A percentile compares a stretch with the other conserved stretches of the same genome.
phyloP scores from a whole-genome alignment of 768 basidiomycete genomes.

The Hortiboletus flavorubellus region DNA sequence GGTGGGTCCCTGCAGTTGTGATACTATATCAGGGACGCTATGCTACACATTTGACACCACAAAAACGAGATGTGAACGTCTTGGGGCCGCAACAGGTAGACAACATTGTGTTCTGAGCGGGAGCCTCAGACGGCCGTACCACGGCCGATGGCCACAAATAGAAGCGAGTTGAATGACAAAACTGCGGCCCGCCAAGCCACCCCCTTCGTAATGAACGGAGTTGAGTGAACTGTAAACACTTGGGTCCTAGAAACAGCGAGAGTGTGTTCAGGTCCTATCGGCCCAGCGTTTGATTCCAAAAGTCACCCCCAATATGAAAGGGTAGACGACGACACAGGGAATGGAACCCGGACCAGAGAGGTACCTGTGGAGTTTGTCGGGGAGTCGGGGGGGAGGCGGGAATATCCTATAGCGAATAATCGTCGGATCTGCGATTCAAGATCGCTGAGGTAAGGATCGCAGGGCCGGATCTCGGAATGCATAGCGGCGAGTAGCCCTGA shows the following conservation, averaged over 20 bases:
- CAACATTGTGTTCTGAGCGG: slow-evolving; percentile 1
- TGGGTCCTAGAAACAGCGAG: slow-evolving; percentile 1
- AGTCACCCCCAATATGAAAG: slow-evolving; percentile 1
- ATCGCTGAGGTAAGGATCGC: slow-evolving; percentile 15
- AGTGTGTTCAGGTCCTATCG: slow-evolving; percentile 2
- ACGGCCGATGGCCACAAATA: slow-evolving; percentile 12
- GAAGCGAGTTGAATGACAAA: slow-evolving; percentile 15
- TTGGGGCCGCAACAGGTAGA: neutral
- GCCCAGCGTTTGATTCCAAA: neutral
- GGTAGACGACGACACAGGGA: slow-evolving; percentile 6
- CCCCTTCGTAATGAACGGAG: slow-evolving; percentile 22
- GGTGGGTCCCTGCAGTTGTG: neutral
- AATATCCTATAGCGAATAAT: slow-evolving; percentile 1
- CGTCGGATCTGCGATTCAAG: slow-evolving; percentile 19
- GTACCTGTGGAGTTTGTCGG: slow-evolving; percentile 11
- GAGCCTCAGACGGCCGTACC: slow-evolving; percentile 7
- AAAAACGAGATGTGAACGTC: slow-evolving; percentile 2
- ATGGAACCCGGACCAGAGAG: slow-evolving; percentile 16
- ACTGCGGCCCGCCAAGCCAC: slow-evolving; percentile 16
- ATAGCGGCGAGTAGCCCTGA: slow-evolving; percentile 1
- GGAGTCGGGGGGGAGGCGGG: neutral
- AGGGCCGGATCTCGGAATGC: slow-evolving; percentile 17
- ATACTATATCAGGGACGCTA: slow-evolving; percentile 14
- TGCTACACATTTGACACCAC: neutral
- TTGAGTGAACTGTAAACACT: slow-evolving; percentile 7